A percentile compares a stretch with the other conserved stretches of the same genome.
Conservation (phyloP, 129 eudicot species). For the Tagetes patula region DNA sequence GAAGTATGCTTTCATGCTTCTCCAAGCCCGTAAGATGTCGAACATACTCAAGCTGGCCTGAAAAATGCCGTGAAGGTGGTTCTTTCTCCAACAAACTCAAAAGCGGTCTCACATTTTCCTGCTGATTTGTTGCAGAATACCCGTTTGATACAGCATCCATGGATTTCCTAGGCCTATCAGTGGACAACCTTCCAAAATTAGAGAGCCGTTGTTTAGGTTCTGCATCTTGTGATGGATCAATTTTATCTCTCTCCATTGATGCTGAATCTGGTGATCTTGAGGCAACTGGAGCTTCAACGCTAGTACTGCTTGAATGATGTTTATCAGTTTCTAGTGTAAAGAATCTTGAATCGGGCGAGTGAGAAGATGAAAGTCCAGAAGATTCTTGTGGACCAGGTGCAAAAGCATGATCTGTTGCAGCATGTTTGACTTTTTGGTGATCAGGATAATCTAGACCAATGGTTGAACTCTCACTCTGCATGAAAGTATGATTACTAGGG, state of each 20-base stretch:
- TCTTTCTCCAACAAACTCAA: conserved; percentile 93
- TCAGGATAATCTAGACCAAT: conserved; percentile 57
- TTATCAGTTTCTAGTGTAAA: conserved; percentile 47
- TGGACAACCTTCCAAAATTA: conserved; percentile 56
- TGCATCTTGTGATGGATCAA: conserved; percentile 52
- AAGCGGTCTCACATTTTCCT: conserved; percentile 90
- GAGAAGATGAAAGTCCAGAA: conserved; percentile 53
- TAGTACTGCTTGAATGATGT: conserved; percentile 50
- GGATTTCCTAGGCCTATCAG: conserved; percentile 65
- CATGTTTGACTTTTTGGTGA: conserved; percentile 50
- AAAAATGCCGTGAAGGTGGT: conserved; percentile 91
- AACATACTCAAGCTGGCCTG: conserved; percentile 90
- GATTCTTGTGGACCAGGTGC: conserved; percentile 57
- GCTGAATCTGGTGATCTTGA: conserved; percentile 55
- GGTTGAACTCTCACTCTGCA: conserved; percentile 45
- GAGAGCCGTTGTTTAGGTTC: conserved; percentile 59
- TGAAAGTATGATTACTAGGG: conserved; percentile 47
- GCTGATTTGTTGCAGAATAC: conserved; percentile 53
- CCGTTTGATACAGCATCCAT: conserved; percentile 61
- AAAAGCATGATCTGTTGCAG: conserved; percentile 46
- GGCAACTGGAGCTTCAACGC: conserved; percentile 45
- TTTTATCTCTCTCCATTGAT: conserved; percentile 49
- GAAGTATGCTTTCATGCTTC: conserved; percentile 80
- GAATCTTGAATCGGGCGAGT: conserved; percentile 61
- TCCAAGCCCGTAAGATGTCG: conserved; percentile 85